Conservation (phyloP, 2,329 filamentous ascomycete species). For the Tolypocladium endophyticum region DNA sequence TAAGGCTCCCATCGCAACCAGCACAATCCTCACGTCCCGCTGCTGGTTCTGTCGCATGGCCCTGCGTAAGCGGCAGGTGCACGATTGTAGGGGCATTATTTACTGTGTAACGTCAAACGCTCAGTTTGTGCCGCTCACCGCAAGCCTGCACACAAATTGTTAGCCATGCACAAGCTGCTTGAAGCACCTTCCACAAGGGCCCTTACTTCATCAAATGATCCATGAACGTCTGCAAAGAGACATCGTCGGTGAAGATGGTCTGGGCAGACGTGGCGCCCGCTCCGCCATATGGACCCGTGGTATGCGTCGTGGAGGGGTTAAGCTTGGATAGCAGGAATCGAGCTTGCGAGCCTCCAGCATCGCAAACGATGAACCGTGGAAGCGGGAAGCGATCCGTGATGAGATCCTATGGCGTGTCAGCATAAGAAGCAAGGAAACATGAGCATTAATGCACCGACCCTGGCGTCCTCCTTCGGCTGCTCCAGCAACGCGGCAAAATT, state of each 20-base stretch:
- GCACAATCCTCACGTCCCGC: neutral
- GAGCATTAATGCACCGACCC: constrained; percentile 44
- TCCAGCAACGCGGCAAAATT: constrained; percentile 85
- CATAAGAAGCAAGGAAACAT: neutral
- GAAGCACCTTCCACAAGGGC: neutral
- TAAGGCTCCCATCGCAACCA: neutral
- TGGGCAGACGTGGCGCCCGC: constrained; percentile 78
- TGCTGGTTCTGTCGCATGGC: neutral
- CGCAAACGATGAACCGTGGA: constrained; percentile 95
- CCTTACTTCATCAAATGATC: constrained; percentile 97
- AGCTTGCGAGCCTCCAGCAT: constrained; percentile 95
- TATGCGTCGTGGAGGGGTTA: constrained; percentile 95
- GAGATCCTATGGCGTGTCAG: constrained; percentile 56
- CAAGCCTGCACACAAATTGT: constrained; percentile 30
- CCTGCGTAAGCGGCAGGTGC: neutral
- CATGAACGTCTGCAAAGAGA: constrained; percentile 98
- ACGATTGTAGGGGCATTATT: neutral
- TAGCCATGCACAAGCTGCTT: constrained; percentile 3
- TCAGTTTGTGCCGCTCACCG: constrained; percentile 54
- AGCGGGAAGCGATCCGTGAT: constrained; percentile 98
- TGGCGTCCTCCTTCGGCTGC: constrained; percentile 91
- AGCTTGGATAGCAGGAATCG: constrained; percentile 95
- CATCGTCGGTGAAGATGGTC: constrained; percentile 98
- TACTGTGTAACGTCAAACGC: neutral
- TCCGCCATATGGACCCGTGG: constrained; percentile 82